Evolutionary conservation across 495 filamentous ascomycete species (phyloP), one percentile per base, ranked within the genome.

Genomic region (Annulohypoxylon maeteangense): DNA sequence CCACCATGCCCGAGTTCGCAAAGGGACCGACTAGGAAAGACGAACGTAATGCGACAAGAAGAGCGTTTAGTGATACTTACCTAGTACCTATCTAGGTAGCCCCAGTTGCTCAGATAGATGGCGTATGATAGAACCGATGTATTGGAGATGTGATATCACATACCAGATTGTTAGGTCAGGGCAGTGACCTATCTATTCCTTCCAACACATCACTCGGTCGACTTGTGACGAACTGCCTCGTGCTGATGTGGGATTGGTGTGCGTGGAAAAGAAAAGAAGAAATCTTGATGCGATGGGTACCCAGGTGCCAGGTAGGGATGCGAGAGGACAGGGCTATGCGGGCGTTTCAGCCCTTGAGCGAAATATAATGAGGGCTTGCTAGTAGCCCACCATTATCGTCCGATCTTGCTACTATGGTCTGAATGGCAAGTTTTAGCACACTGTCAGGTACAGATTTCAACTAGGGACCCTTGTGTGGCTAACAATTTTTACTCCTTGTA

Each of bases 301-400:
- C 48, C 31, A 29, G 44, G 44, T 23, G 27, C 32, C 34, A 27
- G 45, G 67, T 32, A 65, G 55, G 56, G 57, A 18, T 62, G 48
- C 31, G 16, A 36, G 38, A 42, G 20, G 25, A 22, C 34, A 57
- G 70, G 70, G 65, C 65, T 65, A 58, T 73, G 61, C 34, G 20
- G 44, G 16, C 18, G 70, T 73, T 73, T 73, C 70, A 73, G 61
- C 65, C 65, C 61, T 65, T 63, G 40, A 62, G 54, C 38, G 44
- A 73, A 58, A 65, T 65, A 22, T 32, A 25, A 72, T 40, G 48
- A 54, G 55, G 59, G 27, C 45, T 31, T 20, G 38, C 54, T 42
- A 20, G 38, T 57, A 62, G 34, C 50, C 70, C 65, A 71, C 63
- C 48, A 61, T 40, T 34, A 56, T 68, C 70, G 60, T 56, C 64